Percentiles rank a stretch among this genome's conserved stretches.
phyloP scores from a whole-genome alignment of 1,139 yeast species.

The Magnusiomyces tetraspermus region DNA sequence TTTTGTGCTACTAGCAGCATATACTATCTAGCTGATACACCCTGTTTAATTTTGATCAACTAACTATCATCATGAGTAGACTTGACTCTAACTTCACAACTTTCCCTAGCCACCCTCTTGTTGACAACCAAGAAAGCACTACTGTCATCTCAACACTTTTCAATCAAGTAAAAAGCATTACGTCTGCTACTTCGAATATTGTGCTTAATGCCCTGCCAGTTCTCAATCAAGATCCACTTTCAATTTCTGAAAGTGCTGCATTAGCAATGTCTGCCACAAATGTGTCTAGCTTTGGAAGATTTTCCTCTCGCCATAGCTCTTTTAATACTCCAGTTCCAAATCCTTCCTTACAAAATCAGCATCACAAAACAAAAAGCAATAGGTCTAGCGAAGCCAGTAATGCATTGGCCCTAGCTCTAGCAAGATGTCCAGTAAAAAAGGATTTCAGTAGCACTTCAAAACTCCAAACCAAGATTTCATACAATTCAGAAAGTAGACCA shows the following conservation, averaged over 20 bases:
- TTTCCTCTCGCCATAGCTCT: neutral
- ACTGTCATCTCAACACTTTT: constrained; percentile 22
- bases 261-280: neutral
- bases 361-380: neutral
- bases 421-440: too few relatives aligned
- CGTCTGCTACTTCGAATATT: constrained; percentile 25
- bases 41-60: too few relatives aligned
- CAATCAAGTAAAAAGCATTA: constrained; percentile 22
- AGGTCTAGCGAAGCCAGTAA: neutral
- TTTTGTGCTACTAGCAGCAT: too few relatives aligned
- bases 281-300: neutral
- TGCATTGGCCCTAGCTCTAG: neutral
- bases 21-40: too few relatives aligned
- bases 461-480: too few relatives aligned
- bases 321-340: neutral
- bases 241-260: neutral
- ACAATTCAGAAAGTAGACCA: too few relatives aligned
- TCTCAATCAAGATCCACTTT: neutral
- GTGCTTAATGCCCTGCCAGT: constrained; percentile 23
- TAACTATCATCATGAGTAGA: neutral
- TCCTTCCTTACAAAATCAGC: neutral
- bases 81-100: constrained; percentile 18
- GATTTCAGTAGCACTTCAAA: too few relatives aligned
- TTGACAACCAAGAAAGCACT: constrained; percentile 21
- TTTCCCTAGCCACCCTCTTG: constrained; percentile 24